Base-by-base conservation (phyloP, 345 rosid genomes). In the Gossypium bickii region DNA sequence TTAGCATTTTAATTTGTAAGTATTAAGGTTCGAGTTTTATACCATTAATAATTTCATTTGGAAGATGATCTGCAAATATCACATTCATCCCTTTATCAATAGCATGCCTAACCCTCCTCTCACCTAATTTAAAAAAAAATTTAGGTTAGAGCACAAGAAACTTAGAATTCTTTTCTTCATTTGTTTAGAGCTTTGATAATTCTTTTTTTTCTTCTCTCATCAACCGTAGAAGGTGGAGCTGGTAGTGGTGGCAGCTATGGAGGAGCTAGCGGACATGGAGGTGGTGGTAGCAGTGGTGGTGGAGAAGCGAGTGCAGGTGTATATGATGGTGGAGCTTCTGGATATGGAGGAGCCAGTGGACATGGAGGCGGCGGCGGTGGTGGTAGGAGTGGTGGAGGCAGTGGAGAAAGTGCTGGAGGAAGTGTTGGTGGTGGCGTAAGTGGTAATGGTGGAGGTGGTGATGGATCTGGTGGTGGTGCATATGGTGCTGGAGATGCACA, bases 161-260 rank as follows among this genome's bases (percentile, higher is more conserved):
- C 58, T 53, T 53, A 7, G 58, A 20, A 57, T 57, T 11, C 7
- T 22, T 57, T 18, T 56, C 27, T 18, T 22, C 34, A 11, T 58
- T 60, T 27, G 7, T 25, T 60, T 60, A 2, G 10, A 60, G 29
- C 9, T 4, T 27, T 27, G 15, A 2, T 62, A 62, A 62, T 29
- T 62, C 45, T 3, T 15, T 62, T 62, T 29, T 3, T 44, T 16
- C 51, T 41, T 65, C 25, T 18, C 48, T 65, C 13, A 43, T 65
- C 51, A 43, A 65, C 52, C 52, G 4, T 3, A 27, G 29, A 27
- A 1, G 68, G 73, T 9, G 69, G 77, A 2, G 38, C 68, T 18
- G 78, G 80, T 17, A 71, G 72, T 51, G 67, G 78, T 0, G 74
- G 76, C 15, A 78, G 74, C 2, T 45, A 22, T 29, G 80, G 80